phyloP scores from a whole-genome alignment of 2,329 filamentous ascomycete genomes.

The Cercospora beticola region DNA sequence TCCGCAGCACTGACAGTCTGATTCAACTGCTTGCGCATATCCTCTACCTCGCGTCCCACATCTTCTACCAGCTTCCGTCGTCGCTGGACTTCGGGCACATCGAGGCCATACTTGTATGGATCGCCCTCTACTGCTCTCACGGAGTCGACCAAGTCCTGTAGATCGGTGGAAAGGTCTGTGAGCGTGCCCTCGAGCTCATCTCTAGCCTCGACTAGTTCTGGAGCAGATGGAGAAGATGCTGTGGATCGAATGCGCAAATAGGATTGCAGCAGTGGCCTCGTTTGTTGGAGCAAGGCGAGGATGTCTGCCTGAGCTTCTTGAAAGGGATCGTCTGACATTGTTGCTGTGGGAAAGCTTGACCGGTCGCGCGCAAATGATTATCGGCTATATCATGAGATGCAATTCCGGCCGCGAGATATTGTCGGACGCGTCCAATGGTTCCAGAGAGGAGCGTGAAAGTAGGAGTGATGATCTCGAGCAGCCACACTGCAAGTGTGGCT shows the following conservation, averaged over 20 bases:
- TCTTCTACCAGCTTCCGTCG: conserved; percentile 82
- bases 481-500: not conserved
- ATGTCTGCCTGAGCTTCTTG: conserved; percentile 67
- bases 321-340: conserved; percentile 49
- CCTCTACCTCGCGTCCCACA: conserved; percentile 82
- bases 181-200: conserved; percentile 78
- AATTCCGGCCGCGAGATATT: not conserved
- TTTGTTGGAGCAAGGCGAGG: conserved; percentile 73
- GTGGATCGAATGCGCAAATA: conserved; percentile 95
- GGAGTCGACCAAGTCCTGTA: conserved; percentile 82
- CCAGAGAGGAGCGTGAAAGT: not conserved
- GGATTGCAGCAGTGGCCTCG: conserved; percentile 85
- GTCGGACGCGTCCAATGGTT: not conserved
- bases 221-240: conserved; percentile 67
- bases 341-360: not conserved
- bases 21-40: conserved; percentile 80
- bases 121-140: conserved; percentile 85
- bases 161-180: conserved; percentile 72
- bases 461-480: not conserved
- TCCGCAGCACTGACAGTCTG: conserved; percentile 53
- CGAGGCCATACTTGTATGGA: conserved; percentile 82
- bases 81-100: conserved; percentile 75
- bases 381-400: conserved; percentile 5
- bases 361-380: not conserved
- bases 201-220: conserved; percentile 64